These are phyloP conservation scores for Bipolaris victoriae DNA, from an alignment of 2,329 filamentous ascomycete species.

Conservation along the genomic window DNA sequence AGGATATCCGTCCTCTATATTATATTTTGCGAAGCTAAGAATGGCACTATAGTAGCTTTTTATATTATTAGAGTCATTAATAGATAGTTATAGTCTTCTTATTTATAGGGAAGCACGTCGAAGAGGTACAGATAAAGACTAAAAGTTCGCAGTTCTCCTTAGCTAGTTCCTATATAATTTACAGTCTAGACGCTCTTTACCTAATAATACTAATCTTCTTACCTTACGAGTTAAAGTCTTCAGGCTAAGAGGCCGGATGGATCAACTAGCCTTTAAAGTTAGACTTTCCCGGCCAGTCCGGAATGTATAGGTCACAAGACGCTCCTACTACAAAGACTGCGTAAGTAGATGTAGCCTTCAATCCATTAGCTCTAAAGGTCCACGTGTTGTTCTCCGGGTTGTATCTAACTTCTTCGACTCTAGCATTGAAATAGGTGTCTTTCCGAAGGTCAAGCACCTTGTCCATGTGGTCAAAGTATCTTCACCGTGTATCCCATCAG, in stretches of 20 bases:
- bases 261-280: neutral
- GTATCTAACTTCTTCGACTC: neutral
- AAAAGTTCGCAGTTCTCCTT: neutral
- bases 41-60: neutral
- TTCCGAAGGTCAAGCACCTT: slow-evolving; percentile 59
- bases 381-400: neutral
- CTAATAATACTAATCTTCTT: neutral
- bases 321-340: neutral
- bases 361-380: neutral
- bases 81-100: neutral
- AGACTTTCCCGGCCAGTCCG: neutral
- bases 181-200: neutral
- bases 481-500: slow-evolving; percentile 29
- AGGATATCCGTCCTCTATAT: neutral
- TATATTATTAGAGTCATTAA: neutral
- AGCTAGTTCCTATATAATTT: neutral
- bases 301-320: neutral
- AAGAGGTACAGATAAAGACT: neutral
- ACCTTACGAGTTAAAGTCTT: neutral
- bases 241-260: neutral
- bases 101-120: neutral
- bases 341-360: neutral
- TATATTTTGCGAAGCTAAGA: neutral
- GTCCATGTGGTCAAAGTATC: slow-evolving; percentile 64
- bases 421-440: slow-evolving; percentile 40